Base-by-base conservation (phyloP, 805 yeast species). In the Lachancea meyersii region DNA sequence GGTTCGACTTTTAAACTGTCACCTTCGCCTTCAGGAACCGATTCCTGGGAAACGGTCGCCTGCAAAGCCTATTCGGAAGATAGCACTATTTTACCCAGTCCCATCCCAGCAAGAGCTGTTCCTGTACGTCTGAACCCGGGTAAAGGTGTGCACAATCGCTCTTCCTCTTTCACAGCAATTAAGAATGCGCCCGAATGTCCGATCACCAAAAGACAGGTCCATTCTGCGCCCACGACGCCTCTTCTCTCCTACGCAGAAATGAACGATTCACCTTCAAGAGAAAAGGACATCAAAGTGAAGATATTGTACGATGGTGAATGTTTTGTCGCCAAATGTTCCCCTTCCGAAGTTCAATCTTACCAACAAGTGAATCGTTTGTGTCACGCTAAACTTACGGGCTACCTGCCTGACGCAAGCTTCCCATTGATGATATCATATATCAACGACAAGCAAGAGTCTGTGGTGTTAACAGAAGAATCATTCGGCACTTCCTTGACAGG, bases 231-330 rank as follows among this genome's bases (percentile, higher is more conserved):
- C 9, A 22, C 41, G n/a, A 38, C 41, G 9, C 41, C 41, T 6
- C 26, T 31, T 11, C 20, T 19, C 14, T 38, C 30, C 8, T 18
- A 20, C 9, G 16, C 28, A 8, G n/a, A 16, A 5, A 31, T 30
- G 22, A 21, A 16, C 14, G 19, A 20, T 13, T 11, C 30, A 20
- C 4, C 16, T 38, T 28, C 6, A 11, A 31, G 22, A 9, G 23
- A 30, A 14, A 30, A 32, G n/a, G 17, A 32, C 18, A 39, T 53
- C 2, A 55, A 53, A 35, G 38, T 56, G n/a, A 56, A 56, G 40
- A 47, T 52, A 7, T 36, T 49, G 17, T 44, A 47, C 30, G 34
- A 48, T 23, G 52, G 45, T 16, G 58, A 56, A 24, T 57, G 52
- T 38, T 51, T 51, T 38, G 58, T 45, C 8, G 35, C 50, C 8